phyloP scores from a whole-genome alignment of 495 filamentous ascomycete genomes.

The Talaromyces nanjingensis region DNA sequence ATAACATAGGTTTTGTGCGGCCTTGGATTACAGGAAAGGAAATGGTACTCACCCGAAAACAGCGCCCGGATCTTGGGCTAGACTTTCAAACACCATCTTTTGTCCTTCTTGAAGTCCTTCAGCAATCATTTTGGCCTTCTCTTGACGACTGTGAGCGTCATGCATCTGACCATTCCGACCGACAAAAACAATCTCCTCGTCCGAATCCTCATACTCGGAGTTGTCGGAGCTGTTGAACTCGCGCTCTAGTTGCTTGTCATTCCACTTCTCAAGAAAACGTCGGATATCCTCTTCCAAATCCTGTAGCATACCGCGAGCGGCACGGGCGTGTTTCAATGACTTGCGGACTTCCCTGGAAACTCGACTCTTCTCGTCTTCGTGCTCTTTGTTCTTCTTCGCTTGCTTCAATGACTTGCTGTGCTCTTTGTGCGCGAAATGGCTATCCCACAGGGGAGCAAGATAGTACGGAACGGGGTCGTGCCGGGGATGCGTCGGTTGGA shows the following conservation, averaged over 20 bases:
- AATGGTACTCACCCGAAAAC: constrained; percentile 68
- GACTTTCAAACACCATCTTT: constrained; percentile 72
- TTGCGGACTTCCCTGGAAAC: constrained; percentile 46
- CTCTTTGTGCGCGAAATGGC: constrained; percentile 45
- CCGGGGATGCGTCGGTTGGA: constrained; percentile 69
- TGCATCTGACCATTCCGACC: constrained; percentile 70
- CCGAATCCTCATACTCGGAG: constrained; percentile 51
- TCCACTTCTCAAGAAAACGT: constrained; percentile 54
- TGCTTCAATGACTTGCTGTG: constrained; percentile 29
- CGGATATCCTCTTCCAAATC: constrained; percentile 59
- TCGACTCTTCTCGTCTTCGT: constrained; percentile 30
- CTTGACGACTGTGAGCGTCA: constrained; percentile 43
- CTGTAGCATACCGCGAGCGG: constrained; percentile 58
- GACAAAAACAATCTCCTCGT: constrained; percentile 93
- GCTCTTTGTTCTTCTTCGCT: constrained; percentile 29
- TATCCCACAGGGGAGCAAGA: constrained; percentile 81
- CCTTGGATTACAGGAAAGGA: constrained; percentile 7
- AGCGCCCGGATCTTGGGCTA: constrained; percentile 64
- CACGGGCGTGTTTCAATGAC: constrained; percentile 63
- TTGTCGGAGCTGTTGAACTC: constrained; percentile 44
- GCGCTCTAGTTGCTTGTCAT: constrained; percentile 33
- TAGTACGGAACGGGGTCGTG: constrained; percentile 76
- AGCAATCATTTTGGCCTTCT: constrained; percentile 22
- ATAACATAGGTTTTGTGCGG: background rate
- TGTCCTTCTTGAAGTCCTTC: constrained; percentile 49